Base-by-base conservation (phyloP, 345 rosid species). In the Citropsis articulata region DNA sequence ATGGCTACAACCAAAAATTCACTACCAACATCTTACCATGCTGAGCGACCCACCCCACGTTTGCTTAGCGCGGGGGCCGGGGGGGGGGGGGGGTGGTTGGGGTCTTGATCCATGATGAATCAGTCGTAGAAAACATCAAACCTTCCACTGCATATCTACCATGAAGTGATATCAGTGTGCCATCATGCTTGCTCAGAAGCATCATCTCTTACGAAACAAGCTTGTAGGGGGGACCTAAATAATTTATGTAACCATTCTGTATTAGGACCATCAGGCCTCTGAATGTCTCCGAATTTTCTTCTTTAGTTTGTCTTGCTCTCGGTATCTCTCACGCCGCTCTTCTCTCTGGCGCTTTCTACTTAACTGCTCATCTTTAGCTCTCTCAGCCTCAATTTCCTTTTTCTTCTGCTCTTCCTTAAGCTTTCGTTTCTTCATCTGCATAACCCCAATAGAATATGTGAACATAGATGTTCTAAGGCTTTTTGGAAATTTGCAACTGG, bases 341-440 rank as follows among this genome's bases (percentile, higher is more conserved):
- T 91, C 98, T 81, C 98, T 91, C 60, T 66, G 87, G 35, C 97
- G 95, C 84, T 96, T 96, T 82, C 83, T 90, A 1, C 77, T 82
- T 76, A 85, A 31, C 81, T 81, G 81, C 63, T 91, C 98, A 1
- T 83, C 93, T 88, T 96, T 96, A 5, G 91, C 93, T 86, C 76
- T 92, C 85, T 92, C 31, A 30, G 4, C 31, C 4, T 30, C 4
- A 30, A 2, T 30, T 30, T 77, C 4, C 4, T 30, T 30, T 30
- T 30, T 30, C 31, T 30, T 30, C 4, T 30, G 31, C 31, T 30
- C 31, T 30, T 30, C 31, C 35, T 33, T 33, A 2, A 33, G 6
- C 35, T 33, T 4, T 33, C 1, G 35, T 6, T 4, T 4, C 35
- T 33, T 33, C 35, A 33, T 33, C 35, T 4, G 35, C 35, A 4